Conservation (phyloP, 805 yeast genomes). For the Myxozyma monticola region DNA sequence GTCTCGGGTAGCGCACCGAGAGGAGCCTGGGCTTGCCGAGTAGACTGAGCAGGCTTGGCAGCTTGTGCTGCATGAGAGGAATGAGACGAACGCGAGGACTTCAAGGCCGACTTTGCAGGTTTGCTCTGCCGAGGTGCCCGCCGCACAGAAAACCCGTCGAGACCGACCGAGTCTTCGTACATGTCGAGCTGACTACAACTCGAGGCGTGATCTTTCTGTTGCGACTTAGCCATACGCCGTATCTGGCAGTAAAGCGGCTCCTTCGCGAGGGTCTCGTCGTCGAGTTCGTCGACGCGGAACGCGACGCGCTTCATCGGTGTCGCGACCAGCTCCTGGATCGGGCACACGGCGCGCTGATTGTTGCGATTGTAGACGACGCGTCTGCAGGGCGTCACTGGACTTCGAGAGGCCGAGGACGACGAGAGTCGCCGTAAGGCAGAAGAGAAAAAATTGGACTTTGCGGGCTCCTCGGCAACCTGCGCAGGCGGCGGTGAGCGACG, state of each 20-base stretch:
- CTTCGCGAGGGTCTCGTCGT: constrained; percentile 22
- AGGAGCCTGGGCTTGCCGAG: background rate
- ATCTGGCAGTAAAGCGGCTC: constrained; percentile 28
- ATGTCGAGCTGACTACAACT: background rate
- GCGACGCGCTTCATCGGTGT: constrained; percentile 23
- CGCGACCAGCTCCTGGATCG: constrained; percentile 18
- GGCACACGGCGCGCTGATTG: constrained; percentile 18
- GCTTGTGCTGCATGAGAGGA: background rate
- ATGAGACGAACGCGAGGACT: background rate
- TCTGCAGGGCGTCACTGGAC: constrained; percentile 3
- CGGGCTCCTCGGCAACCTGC: no score
- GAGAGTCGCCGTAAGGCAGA: constrained; percentile 20
- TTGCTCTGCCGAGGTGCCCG: background rate
- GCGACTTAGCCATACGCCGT: constrained; percentile 6
- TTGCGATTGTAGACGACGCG: constrained; percentile 27
- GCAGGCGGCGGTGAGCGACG: no score
- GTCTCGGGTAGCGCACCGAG: background rate
- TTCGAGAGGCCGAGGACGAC: constrained; percentile 1
- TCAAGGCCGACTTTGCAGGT: no score
- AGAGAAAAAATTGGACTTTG: constrained; percentile 2
- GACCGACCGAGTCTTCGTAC: background rate
- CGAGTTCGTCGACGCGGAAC: constrained; percentile 28
- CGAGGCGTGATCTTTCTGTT: background rate
- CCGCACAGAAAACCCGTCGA: constrained; percentile 5
- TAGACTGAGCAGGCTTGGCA: background rate